Base-by-base conservation (phyloP, 2,329 filamentous ascomycete species). In the Pezicula rhizophila region DNA sequence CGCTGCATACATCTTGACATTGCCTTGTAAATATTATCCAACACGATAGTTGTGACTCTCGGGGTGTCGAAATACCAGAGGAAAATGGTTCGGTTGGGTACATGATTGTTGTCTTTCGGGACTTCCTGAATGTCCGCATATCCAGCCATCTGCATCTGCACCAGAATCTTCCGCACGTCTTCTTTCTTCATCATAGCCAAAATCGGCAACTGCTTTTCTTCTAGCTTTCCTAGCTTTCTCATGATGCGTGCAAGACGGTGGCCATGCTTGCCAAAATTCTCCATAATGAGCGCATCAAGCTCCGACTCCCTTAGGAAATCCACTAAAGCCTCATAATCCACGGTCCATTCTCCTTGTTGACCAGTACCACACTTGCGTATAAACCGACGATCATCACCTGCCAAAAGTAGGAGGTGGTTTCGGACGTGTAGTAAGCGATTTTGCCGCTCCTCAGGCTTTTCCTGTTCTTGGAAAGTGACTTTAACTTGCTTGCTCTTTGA, bases 111-210 rank as follows among this genome's bases (percentile, higher is more conserved):
- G 61, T 97, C 92, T 56, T 88, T 87, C 1, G 93, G 93, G 1
- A 99, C 85, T 70, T 99, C 93, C 66, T 99, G 93, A 5, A 95
- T 81, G 57, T 97, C 89, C 11, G 96, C 82, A 52, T 93, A 84
- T 2, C 93, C 92, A 15, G 83, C 82, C 65, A 89, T 84, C 58
- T 95, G 88, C 77, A 99, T 87, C 53, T 84, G 82, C 12, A 88
- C 84, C 68, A 97, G 84, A 53, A 90, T 86, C 50, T 85, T 82
- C 42, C 93, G 88, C 20, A 97, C 81, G 46, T 96, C 89, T 50
- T 85, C 83, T 60, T 92, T 88, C 49, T 86, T 85, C 73, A 96
- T 85, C 52, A 99, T 79, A 46, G 87, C 87, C 48, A 90, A 77
- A 44, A 84, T 83, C 34, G 87, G 86, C 11, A 96, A 76, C 52